Conservation (phyloP, 176 grass and related monocot species). For the Oryza longistaminata region DNA sequence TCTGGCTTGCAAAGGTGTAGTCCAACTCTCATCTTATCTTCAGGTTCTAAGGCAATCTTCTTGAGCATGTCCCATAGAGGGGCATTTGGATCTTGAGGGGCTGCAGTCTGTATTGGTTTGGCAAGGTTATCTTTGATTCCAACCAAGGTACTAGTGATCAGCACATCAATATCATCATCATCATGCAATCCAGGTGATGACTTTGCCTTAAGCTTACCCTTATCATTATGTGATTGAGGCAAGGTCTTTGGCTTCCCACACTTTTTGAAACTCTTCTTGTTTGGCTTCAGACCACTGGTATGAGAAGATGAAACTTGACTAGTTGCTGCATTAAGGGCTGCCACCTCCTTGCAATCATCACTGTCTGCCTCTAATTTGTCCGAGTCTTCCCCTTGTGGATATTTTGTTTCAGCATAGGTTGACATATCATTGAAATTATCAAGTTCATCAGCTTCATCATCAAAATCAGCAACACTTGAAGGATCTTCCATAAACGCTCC, state of each 20-base stretch:
- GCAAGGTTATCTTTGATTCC: too few species aligned
- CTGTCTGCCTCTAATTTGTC: conserved; percentile 1
- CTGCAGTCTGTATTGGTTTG: too few species aligned
- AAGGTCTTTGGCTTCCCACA: neutral
- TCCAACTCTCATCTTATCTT: too few species aligned
- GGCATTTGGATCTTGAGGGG: too few species aligned
- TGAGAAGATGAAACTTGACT: conserved; percentile 17
- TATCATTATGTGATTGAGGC: neutral
- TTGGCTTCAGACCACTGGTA: neutral
- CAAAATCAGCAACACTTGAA: neutral
- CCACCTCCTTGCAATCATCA: neutral
- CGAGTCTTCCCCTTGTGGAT: neutral
- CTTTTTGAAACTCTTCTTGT: neutral
- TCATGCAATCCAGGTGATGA: neutral
- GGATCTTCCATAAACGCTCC: conserved; percentile 16
- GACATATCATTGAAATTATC: conserved; percentile 4
- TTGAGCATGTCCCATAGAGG: too few species aligned
- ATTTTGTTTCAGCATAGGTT: neutral
- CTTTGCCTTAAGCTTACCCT: neutral
- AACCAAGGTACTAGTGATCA: too few species aligned
- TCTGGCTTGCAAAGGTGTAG: too few species aligned
- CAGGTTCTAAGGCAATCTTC: too few species aligned
- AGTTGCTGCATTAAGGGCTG: neutral
- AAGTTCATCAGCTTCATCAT: neutral
- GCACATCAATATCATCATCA: too few species aligned